Percentiles rank a stretch among this genome's conserved stretches.
phyloP scores from a whole-genome alignment of 257 asterid species.

The Solanum neorickii region DNA sequence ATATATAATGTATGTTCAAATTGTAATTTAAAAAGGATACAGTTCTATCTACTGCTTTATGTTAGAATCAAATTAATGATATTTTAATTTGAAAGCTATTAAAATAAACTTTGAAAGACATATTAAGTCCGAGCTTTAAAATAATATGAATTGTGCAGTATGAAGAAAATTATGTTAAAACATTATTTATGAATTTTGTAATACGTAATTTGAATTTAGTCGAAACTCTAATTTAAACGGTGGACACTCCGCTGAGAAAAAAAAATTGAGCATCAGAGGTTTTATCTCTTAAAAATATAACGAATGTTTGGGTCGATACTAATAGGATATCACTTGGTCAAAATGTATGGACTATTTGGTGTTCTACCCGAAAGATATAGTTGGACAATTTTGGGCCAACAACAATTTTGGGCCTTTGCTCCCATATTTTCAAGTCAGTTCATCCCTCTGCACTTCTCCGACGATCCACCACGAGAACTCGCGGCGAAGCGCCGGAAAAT shows the following conservation, averaged over 20 bases:
- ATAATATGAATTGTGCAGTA: no score
- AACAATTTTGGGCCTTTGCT: not conserved
- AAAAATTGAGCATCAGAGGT: not conserved
- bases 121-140: not conserved
- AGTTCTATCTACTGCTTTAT: not conserved
- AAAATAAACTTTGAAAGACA: not conserved
- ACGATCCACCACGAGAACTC: not conserved
- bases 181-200: no score
- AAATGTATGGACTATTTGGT: not conserved
- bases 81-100: no score
- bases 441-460: not conserved
- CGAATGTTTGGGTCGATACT: not conserved
- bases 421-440: not conserved
- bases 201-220: no score
- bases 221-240: fast-evolving
- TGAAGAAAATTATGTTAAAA: no score
- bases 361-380: not conserved
- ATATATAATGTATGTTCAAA: not conserved
- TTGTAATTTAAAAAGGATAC: not conserved
- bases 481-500: not conserved
- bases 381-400: not conserved
- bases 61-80: not conserved
- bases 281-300: no score
- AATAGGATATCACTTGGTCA: not conserved
- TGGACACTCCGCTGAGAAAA: no score